Percentiles rank a stretch among this genome's conserved stretches.
These are phyloP conservation scores for Penicillium sp. DNA, from an alignment of 2,329 filamentous ascomycete species.

Conservation along the genomic window DNA sequence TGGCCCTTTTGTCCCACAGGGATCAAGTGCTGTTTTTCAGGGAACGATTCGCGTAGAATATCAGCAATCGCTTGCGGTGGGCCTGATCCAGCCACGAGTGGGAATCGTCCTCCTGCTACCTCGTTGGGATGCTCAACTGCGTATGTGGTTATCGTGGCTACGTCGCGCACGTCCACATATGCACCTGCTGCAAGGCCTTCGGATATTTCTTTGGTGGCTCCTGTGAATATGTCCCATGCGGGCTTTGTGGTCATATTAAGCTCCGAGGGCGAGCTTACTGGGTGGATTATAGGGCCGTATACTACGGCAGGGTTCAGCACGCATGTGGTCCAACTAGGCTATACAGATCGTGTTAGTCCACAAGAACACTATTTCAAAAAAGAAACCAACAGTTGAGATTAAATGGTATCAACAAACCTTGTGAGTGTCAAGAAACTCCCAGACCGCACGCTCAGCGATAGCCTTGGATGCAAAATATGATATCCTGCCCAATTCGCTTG, in stretches of 20 bases:
- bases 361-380: background rate
- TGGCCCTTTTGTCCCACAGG: background rate
- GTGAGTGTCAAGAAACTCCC: conserved; percentile 16
- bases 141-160: conserved; percentile 21
- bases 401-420: background rate
- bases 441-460: conserved; percentile 19
- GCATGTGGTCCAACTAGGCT: conserved; percentile 16
- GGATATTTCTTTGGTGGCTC: conserved; percentile 1
- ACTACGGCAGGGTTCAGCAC: conserved; percentile 22
- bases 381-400: background rate
- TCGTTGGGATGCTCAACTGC: conserved; percentile 18
- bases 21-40: conserved; percentile 9
- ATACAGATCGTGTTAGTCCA: background rate
- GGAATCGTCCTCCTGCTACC: conserved; percentile 19
- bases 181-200: conserved; percentile 18
- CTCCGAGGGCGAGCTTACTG: conserved; percentile 14
- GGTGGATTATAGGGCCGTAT: conserved; percentile 21
- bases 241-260: conserved; percentile 22
- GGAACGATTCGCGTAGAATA: conserved; percentile 13
- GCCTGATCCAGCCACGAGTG: conserved; percentile 19
- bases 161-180: conserved; percentile 24
- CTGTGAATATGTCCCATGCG: conserved; percentile 20
- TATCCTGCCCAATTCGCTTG: conserved; percentile 9
- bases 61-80: conserved; percentile 23
- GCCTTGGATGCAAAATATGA: conserved; percentile 22